Conservation (phyloP, 352 stramenopile genomes). For the Phytophthora podocarpi region DNA sequence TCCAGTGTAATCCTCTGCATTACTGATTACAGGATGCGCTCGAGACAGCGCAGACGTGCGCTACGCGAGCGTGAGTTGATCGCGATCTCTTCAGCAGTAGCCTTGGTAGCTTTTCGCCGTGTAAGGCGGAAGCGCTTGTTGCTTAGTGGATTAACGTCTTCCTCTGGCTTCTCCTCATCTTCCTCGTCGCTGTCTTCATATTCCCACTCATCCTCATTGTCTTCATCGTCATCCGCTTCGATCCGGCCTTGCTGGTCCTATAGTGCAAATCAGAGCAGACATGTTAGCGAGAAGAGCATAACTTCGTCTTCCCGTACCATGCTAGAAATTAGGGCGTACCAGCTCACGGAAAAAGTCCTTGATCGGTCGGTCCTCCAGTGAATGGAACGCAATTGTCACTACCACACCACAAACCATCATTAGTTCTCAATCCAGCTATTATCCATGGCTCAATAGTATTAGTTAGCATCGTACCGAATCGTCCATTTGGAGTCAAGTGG, state of each 20-base stretch:
- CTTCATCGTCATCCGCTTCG: conserved; percentile 27
- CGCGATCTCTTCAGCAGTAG: conserved; percentile 63
- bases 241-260: conserved; percentile 47
- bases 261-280: neutral
- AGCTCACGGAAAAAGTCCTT: conserved; percentile 76
- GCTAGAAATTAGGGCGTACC: conserved; percentile 28
- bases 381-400: conserved; percentile 88
- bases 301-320: neutral
- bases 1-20: too few species aligned
- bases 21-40: conserved; percentile 48
- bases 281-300: neutral
- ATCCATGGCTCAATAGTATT: neutral
- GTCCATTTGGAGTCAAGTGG: conserved; percentile 56
- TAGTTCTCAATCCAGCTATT: neutral
- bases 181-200: conserved; percentile 26
- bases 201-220: conserved; percentile 29
- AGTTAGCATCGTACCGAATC: conserved; percentile 50
- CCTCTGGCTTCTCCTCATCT: conserved; percentile 28
- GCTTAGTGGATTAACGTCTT: conserved; percentile 25
- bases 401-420: conserved; percentile 6
- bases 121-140: conserved; percentile 64
- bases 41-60: conserved; percentile 76
- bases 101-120: conserved; percentile 72
- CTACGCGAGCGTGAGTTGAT: conserved; percentile 72
- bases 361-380: conserved; percentile 82